These are phyloP conservation scores for Cucurbita maxima DNA, from an alignment of 306 rosid species.

Conservation along the genomic window DNA sequence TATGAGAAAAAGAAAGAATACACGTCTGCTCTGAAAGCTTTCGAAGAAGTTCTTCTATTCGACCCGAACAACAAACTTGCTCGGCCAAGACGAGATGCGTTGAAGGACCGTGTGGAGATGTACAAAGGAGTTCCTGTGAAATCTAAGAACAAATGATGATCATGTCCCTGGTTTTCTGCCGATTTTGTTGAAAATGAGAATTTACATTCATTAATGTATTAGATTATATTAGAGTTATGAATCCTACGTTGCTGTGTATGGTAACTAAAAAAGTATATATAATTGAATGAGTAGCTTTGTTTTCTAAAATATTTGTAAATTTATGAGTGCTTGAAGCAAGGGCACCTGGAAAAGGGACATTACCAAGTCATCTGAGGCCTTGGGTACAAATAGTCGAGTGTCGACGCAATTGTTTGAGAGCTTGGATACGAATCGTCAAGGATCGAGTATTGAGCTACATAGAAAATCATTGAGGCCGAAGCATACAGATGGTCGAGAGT, in stretches of 20 bases:
- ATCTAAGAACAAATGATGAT: slow-evolving; percentile 36
- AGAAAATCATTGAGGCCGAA: too few species aligned
- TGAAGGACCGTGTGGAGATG: slow-evolving; percentile 48
- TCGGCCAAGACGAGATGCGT: slow-evolving; percentile 61
- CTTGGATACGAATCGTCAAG: too few species aligned
- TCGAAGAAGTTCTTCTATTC: slow-evolving; percentile 83
- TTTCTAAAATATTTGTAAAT: background rate
- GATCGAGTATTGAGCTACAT: too few species aligned
- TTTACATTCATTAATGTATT: background rate
- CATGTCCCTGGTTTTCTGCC: background rate
- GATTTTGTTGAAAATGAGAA: slow-evolving; percentile 2
- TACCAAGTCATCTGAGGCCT: too few species aligned
- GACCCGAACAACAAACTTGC: slow-evolving; percentile 92
- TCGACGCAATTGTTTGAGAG: too few species aligned
- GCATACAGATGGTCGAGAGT: too few species aligned
- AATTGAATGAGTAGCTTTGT: background rate
- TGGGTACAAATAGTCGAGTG: too few species aligned
- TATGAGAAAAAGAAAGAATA: slow-evolving; percentile 67
- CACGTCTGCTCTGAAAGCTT: slow-evolving; percentile 66
- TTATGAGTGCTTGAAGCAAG: too few species aligned
- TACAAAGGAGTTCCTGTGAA: slow-evolving; percentile 58
- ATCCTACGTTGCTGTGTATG: background rate
- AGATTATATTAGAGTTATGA: background rate
- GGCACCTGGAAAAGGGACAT: too few species aligned
- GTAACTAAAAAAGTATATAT: background rate